A percentile compares a stretch with the other conserved stretches of the same genome.
These are phyloP conservation scores for Earliella scabrosa DNA, from an alignment of 1,284 basidiomycete species.

Conservation along the genomic window DNA sequence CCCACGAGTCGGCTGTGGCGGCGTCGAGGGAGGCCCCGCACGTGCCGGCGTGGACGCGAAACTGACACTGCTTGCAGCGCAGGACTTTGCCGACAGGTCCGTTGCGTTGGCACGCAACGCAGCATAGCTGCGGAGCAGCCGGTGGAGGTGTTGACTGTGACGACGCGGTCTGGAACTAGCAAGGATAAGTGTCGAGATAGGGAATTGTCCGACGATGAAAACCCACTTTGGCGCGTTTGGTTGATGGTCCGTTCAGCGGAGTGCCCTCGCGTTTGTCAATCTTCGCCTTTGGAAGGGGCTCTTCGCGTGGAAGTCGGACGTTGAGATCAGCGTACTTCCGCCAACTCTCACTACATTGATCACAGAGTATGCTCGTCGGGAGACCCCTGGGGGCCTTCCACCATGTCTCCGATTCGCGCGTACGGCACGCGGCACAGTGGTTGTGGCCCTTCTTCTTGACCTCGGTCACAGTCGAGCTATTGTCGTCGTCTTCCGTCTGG, in stretches of 20 bases:
- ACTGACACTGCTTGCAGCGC: constrained; percentile 78
- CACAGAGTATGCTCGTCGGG: constrained; percentile 73
- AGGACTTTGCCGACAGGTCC: constrained; percentile 79
- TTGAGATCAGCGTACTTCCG: constrained; percentile 89
- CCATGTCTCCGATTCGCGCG: constrained; percentile 76
- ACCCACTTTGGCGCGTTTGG: constrained; percentile 74
- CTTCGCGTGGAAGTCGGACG: constrained; percentile 72
- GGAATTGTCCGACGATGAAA: too few species aligned
- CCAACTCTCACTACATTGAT: constrained; percentile 82
- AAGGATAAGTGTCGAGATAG: not conserved
- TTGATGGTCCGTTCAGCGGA: constrained; percentile 60
- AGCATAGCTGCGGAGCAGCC: constrained; percentile 68
- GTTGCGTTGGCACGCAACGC: constrained; percentile 75
- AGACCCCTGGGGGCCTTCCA: constrained; percentile 88
- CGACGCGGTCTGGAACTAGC: constrained; percentile 54
- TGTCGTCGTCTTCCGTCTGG: constrained; percentile 58
- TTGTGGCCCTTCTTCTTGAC: constrained; percentile 59
- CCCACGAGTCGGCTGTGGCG: constrained; percentile 70
- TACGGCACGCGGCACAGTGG: constrained; percentile 80
- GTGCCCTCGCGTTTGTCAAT: constrained; percentile 79
- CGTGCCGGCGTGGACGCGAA: constrained; percentile 71
- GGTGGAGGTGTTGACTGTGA: constrained; percentile 61
- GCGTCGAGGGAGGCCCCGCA: constrained; percentile 74
- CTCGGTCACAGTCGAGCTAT: constrained; percentile 71
- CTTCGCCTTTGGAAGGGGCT: constrained; percentile 55